Percentiles rank a stretch among this genome's conserved stretches.
phyloP scores from a whole-genome alignment of 805 yeast species.

The Candida easanensis region DNA sequence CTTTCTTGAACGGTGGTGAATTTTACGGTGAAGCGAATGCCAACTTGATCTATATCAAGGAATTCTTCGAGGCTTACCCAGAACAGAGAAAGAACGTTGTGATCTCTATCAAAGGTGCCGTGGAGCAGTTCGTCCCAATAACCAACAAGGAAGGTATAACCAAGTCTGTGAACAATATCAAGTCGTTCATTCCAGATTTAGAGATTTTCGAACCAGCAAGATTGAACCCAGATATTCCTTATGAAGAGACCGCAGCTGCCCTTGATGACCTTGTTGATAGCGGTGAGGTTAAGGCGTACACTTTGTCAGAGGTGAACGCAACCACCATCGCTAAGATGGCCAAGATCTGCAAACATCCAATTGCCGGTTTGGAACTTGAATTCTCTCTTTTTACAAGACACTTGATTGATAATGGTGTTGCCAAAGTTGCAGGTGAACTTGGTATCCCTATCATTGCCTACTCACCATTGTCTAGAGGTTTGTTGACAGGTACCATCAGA shows the following conservation, averaged over 20 bases:
- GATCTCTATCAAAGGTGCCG: slow-evolving; percentile 68
- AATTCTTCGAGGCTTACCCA: slow-evolving; percentile 55
- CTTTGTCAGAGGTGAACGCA: slow-evolving; percentile 71
- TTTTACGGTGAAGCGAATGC: slow-evolving; percentile 60
- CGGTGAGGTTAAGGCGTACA: slow-evolving; percentile 67
- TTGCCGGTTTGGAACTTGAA: slow-evolving; percentile 75
- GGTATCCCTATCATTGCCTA: slow-evolving; percentile 72
- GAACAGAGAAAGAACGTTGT: slow-evolving; percentile 53
- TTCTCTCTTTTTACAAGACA: slow-evolving; percentile 69
- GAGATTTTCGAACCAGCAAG: slow-evolving; percentile 75
- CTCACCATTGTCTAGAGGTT: slow-evolving; percentile 81
- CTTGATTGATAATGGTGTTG: slow-evolving; percentile 59
- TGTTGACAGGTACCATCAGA: too few species aligned
- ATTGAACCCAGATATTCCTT: slow-evolving; percentile 51
- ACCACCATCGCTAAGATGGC: slow-evolving; percentile 59
- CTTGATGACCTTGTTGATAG: slow-evolving; percentile 56
- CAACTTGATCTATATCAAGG: slow-evolving; percentile 55
- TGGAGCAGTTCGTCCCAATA: slow-evolving; percentile 40
- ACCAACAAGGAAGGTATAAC: slow-evolving; percentile 47
- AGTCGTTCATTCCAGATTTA: slow-evolving; percentile 39
- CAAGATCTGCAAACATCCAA: slow-evolving; percentile 44
- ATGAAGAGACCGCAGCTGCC: slow-evolving; percentile 56
- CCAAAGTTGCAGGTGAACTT: slow-evolving; percentile 53
- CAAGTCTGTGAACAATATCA: slow-evolving; percentile 44
- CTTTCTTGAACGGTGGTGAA: slow-evolving; percentile 70